Evolutionary conservation across 2,329 filamentous ascomycete species (phyloP), one percentile per base, ranked within the genome.

Genomic region (Malbranchea zuffiana): DNA sequence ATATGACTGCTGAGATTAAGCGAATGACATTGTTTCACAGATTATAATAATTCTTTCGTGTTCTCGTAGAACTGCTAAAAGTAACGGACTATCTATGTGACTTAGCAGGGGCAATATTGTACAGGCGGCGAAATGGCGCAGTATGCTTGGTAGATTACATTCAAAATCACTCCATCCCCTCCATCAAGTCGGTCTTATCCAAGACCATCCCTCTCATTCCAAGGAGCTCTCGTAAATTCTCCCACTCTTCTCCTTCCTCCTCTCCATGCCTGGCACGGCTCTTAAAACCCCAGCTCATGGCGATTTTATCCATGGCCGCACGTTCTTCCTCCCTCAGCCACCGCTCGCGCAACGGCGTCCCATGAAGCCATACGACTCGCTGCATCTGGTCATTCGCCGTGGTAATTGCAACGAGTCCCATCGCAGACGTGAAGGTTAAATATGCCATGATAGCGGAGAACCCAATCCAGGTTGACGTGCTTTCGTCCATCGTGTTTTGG

Each of bases 311-410:
- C 46, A 94, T 67, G 1, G 86, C 85, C 3, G 79, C 82, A 16
- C 90, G 71, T 66, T 98, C 87, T 46, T 94, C 86, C 57, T 96
- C 90, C 21, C 84, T 71, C 37, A 93, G 59, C 82, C 87, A 96
- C 10, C 90, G 74, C 51, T 84, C 73, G 44, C 81, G 72, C 45
- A 96, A 63, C 15, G 83, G 80, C 21, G 84, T 80, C 7, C 90
- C 90, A 0, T 76, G 75, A 6, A 80, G 71, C 90, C 90, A 98
- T 2, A 84, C 87, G 4, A 96, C 85, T 13, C 90, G 76, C 51
- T 81, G 79, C 83, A 95, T 94, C 60, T 96, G 86, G 57, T 96
- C 87, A 60, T 95, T 95, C 42, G 80, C 71, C 21, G 88, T 95
- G 17, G 84, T 78, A 41, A 92, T 67, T 6, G 88, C 85, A 24